These are phyloP conservation scores for Leishmania guyanensis DNA, from an alignment of 208 protist genomes.

Conservation along the genomic window DNA sequence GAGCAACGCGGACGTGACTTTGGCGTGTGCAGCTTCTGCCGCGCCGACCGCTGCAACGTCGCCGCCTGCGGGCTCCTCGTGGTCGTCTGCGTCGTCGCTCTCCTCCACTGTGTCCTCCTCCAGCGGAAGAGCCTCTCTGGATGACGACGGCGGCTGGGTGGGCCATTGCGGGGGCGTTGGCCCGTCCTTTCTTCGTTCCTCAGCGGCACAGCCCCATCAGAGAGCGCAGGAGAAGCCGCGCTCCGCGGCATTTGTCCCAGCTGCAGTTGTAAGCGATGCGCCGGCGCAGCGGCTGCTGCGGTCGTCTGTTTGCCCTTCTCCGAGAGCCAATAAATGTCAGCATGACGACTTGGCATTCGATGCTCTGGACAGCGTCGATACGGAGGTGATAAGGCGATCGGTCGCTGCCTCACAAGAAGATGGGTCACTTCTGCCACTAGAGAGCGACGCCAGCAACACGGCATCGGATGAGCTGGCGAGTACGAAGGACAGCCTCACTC, in stretches of 20 bases:
- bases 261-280: not conserved
- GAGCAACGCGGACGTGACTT: no score
- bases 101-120: not conserved
- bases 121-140: not conserved
- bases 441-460: not conserved
- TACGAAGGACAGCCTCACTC: not conserved
- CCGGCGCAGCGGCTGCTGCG: not conserved
- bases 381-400: not conserved
- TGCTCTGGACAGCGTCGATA: not conserved
- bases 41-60: not conserved
- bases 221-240: not conserved
- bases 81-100: conserved; percentile 13
- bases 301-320: not conserved
- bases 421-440: not conserved
- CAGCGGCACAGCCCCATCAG: not conserved
- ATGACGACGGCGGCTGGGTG: not conserved
- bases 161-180: not conserved
- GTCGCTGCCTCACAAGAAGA: not conserved
- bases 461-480: not conserved
- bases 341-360: no score
- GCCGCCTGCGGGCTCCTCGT: conserved; percentile 6
- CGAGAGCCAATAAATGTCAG: not conserved
- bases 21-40: not conserved
- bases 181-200: not conserved
- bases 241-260: not conserved